Percentiles rank a stretch among this genome's conserved stretches.
Conservation (phyloP, 1,284 basidiomycete species). For the Tetrapyrgos nigripes region DNA sequence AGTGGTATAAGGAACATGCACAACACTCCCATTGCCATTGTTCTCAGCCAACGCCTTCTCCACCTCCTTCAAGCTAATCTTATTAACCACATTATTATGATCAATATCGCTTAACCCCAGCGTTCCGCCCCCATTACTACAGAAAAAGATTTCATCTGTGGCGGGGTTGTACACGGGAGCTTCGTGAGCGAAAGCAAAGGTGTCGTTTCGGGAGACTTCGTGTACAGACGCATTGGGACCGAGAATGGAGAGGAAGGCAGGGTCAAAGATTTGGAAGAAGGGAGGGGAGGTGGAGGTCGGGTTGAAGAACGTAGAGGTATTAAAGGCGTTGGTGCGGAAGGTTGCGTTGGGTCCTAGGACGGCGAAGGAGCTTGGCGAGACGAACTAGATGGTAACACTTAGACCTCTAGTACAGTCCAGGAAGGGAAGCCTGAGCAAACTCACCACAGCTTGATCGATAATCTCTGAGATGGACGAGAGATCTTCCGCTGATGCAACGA, state of each 20-base stretch:
- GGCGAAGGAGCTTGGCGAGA: constrained; percentile 47
- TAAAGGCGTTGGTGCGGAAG: constrained; percentile 42
- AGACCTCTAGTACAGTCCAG: no score
- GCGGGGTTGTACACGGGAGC: constrained; percentile 67
- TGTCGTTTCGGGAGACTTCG: constrained; percentile 59
- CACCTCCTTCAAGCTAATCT: constrained; percentile 51
- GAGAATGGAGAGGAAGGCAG: constrained; percentile 64
- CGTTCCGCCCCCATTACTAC: constrained; percentile 50
- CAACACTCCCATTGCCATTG: constrained; percentile 37
- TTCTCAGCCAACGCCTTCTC: constrained; percentile 31
- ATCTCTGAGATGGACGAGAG: no score
- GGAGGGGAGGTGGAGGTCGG: constrained; percentile 52
- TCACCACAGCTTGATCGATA: no score
- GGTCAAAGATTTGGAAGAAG: constrained; percentile 75
- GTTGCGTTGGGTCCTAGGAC: constrained; percentile 45
- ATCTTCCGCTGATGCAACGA: no score
- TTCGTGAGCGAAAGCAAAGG: constrained; percentile 78
- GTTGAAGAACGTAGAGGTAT: constrained; percentile 44
- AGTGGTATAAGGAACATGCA: constrained; percentile 56
- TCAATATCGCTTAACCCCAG: constrained; percentile 48
- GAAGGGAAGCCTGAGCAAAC: no score
- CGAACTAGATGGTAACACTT: no score
- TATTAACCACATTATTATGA: constrained; percentile 51
- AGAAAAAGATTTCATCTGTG: constrained; percentile 40
- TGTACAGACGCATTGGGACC: constrained; percentile 63